Evolutionary conservation across 2,329 filamentous ascomycete species (phyloP).

Genomic region (Botryotinia globosa): DNA sequence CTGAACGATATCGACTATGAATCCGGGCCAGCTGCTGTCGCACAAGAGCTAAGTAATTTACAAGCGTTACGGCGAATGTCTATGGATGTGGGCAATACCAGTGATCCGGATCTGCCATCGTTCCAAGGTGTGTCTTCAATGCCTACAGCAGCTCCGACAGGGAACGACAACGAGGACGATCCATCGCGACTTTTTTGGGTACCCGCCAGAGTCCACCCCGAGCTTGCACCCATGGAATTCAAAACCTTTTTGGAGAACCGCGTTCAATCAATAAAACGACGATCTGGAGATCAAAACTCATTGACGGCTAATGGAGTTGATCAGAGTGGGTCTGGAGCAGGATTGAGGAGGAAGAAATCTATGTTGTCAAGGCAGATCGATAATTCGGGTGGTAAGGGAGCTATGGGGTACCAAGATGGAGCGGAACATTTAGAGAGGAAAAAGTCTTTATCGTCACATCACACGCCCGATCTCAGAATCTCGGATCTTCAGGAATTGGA

Average conservation of each 20-base stretch:
- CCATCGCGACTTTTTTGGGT: slow-evolving; percentile 92
- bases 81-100: slow-evolving; percentile 65
- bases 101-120: slow-evolving; percentile 72
- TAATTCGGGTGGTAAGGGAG: slow-evolving; percentile 56
- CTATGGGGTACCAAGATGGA: slow-evolving; percentile 73
- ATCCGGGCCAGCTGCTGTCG: slow-evolving; percentile 67
- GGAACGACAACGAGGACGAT: slow-evolving; percentile 80
- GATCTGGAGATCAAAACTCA: slow-evolving; percentile 71
- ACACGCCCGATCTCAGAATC: slow-evolving; percentile 59
- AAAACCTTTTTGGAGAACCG: slow-evolving; percentile 94
- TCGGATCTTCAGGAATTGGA: slow-evolving; percentile 66
- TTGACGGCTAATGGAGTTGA: slow-evolving; percentile 54
- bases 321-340: slow-evolving; percentile 52
- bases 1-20: slow-evolving; percentile 73
- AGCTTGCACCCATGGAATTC: slow-evolving; percentile 92
- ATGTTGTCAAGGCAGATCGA: slow-evolving; percentile 94
- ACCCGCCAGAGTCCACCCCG: slow-evolving; percentile 87
- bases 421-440: slow-evolving; percentile 76
- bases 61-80: slow-evolving; percentile 74
- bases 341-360: slow-evolving; percentile 83
- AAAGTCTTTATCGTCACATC: slow-evolving; percentile 54
- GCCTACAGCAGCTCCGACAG: slow-evolving; percentile 68
- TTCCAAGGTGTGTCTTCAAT: slow-evolving; percentile 64
- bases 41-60: slow-evolving; percentile 70
- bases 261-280: slow-evolving; percentile 82